These are phyloP conservation scores for Starmera quercuum DNA, from an alignment of 805 yeast genomes.

Conservation along the genomic window DNA sequence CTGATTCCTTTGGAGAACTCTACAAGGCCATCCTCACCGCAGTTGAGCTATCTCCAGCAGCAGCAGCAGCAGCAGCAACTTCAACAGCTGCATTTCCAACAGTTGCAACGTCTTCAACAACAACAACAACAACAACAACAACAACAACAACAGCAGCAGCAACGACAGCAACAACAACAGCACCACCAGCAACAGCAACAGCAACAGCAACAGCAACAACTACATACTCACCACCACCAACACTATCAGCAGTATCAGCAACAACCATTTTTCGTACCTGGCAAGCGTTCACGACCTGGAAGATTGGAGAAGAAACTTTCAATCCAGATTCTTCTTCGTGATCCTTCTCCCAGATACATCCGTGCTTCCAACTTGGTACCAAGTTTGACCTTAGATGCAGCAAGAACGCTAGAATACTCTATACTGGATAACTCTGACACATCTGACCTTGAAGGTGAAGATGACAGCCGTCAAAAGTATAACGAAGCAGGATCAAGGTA, in stretches of 20 bases:
- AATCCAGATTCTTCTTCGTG: too few relatives aligned
- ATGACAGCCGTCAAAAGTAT: too few relatives aligned
- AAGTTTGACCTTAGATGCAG: not conserved
- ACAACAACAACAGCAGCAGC: slow-evolving; percentile 3
- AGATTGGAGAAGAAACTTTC: too few relatives aligned
- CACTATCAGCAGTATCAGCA: slow-evolving; percentile 5
- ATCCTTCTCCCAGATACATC: not conserved
- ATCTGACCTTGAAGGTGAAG: not conserved
- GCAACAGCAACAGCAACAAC: slow-evolving; percentile 6
- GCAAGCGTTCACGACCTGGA: too few relatives aligned
- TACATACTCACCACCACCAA: slow-evolving; percentile 11
- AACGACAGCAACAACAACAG: slow-evolving; percentile 5
- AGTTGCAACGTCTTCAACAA: slow-evolving; percentile 7
- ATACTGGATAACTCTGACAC: not conserved
- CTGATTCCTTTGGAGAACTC: too few relatives aligned
- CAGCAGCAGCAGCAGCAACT: slow-evolving; percentile 2
- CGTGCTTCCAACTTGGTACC: not conserved
- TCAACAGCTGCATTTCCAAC: slow-evolving; percentile 8
- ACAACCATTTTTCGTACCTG: too few relatives aligned
- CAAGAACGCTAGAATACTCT: not conserved
- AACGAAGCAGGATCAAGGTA: too few relatives aligned
- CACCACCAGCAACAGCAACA: slow-evolving; percentile 3
- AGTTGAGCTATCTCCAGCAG: slow-evolving; percentile 3
- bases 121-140: slow-evolving; percentile 8
- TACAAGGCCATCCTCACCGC: too few relatives aligned